Conservation (phyloP, 2,329 filamentous ascomycete species). For the Trichoderma pleuroti region DNA sequence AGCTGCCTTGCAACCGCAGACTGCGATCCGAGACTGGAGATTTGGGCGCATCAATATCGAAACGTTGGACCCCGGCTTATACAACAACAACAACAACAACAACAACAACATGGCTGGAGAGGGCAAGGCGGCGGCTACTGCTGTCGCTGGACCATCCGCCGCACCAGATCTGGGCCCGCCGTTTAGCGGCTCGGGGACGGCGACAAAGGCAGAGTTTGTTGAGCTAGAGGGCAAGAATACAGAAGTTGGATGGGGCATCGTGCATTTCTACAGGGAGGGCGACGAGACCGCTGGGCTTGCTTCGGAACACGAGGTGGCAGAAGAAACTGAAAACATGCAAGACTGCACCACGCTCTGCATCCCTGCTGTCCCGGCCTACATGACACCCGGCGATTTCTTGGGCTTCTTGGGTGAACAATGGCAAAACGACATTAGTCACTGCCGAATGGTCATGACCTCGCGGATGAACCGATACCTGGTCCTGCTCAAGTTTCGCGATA, state of each 20-base stretch:
- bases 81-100: conserved; percentile 20
- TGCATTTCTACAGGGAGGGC: conserved; percentile 87
- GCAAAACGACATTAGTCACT: conserved; percentile 83
- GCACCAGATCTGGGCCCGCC: conserved; percentile 53
- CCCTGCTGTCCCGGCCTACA: conserved; percentile 88
- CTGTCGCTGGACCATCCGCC: conserved; percentile 42
- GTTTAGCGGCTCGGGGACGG: conserved; percentile 60
- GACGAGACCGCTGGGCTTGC: conserved; percentile 64
- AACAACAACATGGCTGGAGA: conserved; percentile 34
- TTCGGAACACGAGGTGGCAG: conserved; percentile 27
- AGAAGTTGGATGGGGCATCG: conserved; percentile 84
- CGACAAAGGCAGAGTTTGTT: conserved; percentile 78
- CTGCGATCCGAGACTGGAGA: conserved; percentile 67
- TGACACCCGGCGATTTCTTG: conserved; percentile 85
- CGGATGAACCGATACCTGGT: conserved; percentile 91
- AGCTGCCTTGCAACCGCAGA: conserved; percentile 45
- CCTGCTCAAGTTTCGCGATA: conserved; percentile 85
- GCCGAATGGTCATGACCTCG: conserved; percentile 88
- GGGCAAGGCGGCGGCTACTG: conserved; percentile 33
- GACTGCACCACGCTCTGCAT: conserved; percentile 89
- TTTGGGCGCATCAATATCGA: conserved; percentile 76
- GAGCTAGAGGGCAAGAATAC: conserved; percentile 68
- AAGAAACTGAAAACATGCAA: conserved; percentile 37
- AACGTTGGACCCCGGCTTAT: conserved; percentile 65
- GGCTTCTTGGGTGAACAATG: conserved; percentile 89